phyloP scores from a whole-genome alignment of 129 eudicot genomes.

The Pittosporum tobira region DNA sequence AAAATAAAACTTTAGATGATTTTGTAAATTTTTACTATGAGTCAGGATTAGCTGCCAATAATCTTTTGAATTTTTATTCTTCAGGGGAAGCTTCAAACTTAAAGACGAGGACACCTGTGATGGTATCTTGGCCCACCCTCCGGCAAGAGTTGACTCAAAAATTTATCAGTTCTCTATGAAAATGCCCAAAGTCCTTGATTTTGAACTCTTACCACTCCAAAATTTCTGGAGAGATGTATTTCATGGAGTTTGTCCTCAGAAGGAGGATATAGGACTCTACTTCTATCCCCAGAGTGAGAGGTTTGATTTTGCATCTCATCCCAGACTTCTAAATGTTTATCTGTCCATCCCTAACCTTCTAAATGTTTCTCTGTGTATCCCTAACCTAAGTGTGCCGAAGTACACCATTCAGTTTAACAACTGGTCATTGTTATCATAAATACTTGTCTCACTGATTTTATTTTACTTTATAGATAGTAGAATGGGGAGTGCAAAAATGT shows the following conservation, averaged over 20 bases:
- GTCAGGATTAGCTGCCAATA: neutral
- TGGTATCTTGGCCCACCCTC: conserved; percentile 49
- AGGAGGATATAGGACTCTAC: conserved; percentile 55
- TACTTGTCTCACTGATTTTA: too few species aligned
- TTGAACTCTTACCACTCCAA: conserved; percentile 30
- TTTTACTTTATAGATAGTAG: too few species aligned
- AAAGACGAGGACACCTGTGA: conserved; percentile 11
- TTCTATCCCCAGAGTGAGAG: conserved; percentile 42
- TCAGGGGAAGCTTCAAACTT: conserved; percentile 50
- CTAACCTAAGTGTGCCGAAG: too few species aligned
- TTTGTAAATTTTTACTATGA: too few species aligned
- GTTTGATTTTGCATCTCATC: conserved; percentile 25
- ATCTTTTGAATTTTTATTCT: conserved; percentile 11
- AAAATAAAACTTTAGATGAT: too few species aligned
- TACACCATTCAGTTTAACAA: too few species aligned
- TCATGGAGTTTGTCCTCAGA: conserved; percentile 32
- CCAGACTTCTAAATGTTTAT: too few species aligned
- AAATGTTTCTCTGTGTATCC: too few species aligned
- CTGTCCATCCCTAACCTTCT: too few species aligned
- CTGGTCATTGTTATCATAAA: too few species aligned
- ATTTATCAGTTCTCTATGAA: conserved; percentile 30
- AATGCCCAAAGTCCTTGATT: conserved; percentile 50
- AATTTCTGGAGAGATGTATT: conserved; percentile 33
- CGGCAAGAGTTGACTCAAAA: conserved; percentile 32
- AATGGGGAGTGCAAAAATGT: too few species aligned